Percentiles rank a stretch among this genome's conserved stretches.
Conservation (phyloP, 352 stramenopile species). For the Saprolegnia diclina region DNA sequence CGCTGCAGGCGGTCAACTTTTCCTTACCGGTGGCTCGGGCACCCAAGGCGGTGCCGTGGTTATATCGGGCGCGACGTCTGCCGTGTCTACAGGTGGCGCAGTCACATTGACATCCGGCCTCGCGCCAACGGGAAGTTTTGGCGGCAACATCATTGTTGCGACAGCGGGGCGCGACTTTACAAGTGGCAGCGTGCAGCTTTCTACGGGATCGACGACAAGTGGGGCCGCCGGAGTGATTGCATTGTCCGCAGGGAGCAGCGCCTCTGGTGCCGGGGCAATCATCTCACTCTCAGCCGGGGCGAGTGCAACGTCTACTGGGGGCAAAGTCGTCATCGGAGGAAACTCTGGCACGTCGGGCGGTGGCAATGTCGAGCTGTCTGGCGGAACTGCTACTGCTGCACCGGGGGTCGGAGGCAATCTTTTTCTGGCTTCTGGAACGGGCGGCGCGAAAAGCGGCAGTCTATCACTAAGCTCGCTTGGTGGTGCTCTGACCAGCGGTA, state of each 20-base stretch:
- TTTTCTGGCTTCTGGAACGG: slow-evolving; percentile 9
- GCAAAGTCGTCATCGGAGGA: slow-evolving; percentile 32
- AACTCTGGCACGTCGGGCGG: slow-evolving; percentile 29
- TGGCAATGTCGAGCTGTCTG: slow-evolving; percentile 22
- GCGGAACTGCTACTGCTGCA: background rate
- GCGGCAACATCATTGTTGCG: slow-evolving; percentile 15
- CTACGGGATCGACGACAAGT: slow-evolving; percentile 32
- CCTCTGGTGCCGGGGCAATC: slow-evolving; percentile 16
- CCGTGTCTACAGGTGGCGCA: slow-evolving; percentile 10
- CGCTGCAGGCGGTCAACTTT: slow-evolving; percentile 7
- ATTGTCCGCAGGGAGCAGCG: slow-evolving; percentile 5
- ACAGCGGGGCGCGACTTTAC: slow-evolving; percentile 26
- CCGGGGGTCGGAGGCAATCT: slow-evolving; percentile 4
- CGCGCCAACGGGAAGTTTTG: slow-evolving; percentile 4
- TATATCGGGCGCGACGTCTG: slow-evolving; percentile 6
- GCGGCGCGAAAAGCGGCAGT: slow-evolving; percentile 4
- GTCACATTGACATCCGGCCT: slow-evolving; percentile 15
- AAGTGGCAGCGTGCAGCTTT: slow-evolving; percentile 38
- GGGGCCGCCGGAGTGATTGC: slow-evolving; percentile 3
- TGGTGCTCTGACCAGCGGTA: slow-evolving; percentile 20
- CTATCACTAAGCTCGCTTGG: background rate
- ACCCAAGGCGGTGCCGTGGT: slow-evolving; percentile 23
- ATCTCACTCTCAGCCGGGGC: slow-evolving; percentile 3
- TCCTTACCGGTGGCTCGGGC: slow-evolving; percentile 11
- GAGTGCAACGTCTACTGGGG: slow-evolving; percentile 17